Conservation (phyloP, 164 flowering plant genomes). For the Cinnamomum chago region DNA sequence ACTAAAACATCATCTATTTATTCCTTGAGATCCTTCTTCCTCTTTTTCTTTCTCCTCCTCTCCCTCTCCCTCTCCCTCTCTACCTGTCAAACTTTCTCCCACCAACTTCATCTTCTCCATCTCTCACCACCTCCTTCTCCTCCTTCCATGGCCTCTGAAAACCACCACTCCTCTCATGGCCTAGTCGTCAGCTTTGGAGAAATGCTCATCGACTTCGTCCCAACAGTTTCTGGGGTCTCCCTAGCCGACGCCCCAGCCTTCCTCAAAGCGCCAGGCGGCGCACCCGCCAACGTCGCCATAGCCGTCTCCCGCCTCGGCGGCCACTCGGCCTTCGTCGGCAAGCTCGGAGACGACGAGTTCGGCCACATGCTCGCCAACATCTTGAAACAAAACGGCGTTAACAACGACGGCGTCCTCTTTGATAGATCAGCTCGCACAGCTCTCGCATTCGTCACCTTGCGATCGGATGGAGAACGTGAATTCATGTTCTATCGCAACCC, state of each 20-base stretch:
- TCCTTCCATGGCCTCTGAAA: conserved; percentile 3
- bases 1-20: background rate
- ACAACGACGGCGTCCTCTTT: conserved; percentile 47
- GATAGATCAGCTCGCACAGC: conserved; percentile 77
- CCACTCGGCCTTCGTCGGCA: conserved; percentile 71
- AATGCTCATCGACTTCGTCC: conserved; percentile 95
- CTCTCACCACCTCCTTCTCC: conserved; percentile 4
- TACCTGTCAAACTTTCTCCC: background rate
- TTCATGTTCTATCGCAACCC: conserved; percentile 38
- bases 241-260: conserved; percentile 87
- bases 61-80: background rate
- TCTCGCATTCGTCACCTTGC: conserved; percentile 76
- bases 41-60: background rate
- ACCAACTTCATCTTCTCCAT: background rate
- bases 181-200: conserved; percentile 78
- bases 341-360: conserved; percentile 93
- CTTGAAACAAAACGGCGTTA: conserved; percentile 64
- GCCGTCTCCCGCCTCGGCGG: conserved; percentile 83
- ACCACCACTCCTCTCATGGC: conserved; percentile 16
- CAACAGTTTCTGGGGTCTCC: conserved; percentile 84
- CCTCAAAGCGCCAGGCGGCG: conserved; percentile 90
- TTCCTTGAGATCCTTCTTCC: background rate
- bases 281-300: conserved; percentile 93
- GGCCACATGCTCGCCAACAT: conserved; percentile 80
- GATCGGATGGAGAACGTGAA: conserved; percentile 63